Percentiles rank a stretch among this genome's conserved stretches.
phyloP scores from a whole-genome alignment of 169 alveolate species.

The Plasmodium gallinaceum region DNA sequence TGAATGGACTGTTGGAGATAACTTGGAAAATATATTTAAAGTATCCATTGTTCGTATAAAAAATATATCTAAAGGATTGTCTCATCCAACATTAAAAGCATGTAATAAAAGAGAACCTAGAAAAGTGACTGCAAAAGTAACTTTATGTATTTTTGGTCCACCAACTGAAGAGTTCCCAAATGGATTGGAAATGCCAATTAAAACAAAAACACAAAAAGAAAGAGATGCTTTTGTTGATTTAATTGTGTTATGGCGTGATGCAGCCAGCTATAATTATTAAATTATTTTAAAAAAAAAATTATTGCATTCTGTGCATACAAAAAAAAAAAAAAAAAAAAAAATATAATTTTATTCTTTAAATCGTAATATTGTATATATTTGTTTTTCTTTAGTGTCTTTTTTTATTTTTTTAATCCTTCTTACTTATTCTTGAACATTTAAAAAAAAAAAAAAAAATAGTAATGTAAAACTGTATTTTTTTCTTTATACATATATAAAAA shows the following conservation, averaged over 20 bases:
- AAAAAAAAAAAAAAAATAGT: no score
- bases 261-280: conserved; percentile 91
- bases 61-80: conserved; percentile 92
- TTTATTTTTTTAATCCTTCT: no score
- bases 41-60: conserved; percentile 90
- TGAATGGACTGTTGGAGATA: conserved; percentile 92
- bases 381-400: no score
- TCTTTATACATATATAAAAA: no score
- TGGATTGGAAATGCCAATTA: conserved; percentile 90
- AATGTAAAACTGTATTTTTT: neutral
- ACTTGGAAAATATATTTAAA: conserved; percentile 86
- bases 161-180: conserved; percentile 94
- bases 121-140: conserved; percentile 87
- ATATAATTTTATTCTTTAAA: no score
- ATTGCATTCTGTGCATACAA: neutral
- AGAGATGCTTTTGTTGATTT: conserved; percentile 91
- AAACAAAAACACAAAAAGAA: conserved; percentile 90
- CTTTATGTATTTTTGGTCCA: conserved; percentile 90
- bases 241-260: conserved; percentile 94
- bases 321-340: neutral
- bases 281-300: neutral
- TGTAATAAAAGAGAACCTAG: conserved; percentile 91
- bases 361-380: no score
- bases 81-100: conserved; percentile 88
- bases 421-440: no score